A percentile compares a stretch with the other conserved stretches of the same genome.
These are phyloP conservation scores for Dendrobium chrysotoxum DNA, from an alignment of 106 monocot species.

Conservation along the genomic window DNA sequence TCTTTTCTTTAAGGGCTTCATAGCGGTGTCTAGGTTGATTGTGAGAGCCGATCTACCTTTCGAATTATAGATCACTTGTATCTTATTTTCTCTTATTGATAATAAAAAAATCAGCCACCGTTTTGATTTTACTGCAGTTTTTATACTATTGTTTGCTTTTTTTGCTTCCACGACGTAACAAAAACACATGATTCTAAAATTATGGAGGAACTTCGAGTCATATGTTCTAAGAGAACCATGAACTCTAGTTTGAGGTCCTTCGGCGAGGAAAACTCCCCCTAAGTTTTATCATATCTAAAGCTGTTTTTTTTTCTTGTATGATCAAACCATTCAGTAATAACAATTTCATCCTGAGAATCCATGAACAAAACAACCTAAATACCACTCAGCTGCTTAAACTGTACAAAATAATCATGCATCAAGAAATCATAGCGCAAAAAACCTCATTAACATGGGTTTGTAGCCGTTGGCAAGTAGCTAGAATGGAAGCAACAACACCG, in stretches of 20 bases:
- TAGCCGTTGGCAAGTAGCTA: slow-evolving; percentile 73
- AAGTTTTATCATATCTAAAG: not conserved
- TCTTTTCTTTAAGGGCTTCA: no score
- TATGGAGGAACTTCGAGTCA: not conserved
- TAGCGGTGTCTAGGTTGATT: no score
- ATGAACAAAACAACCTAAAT: not conserved
- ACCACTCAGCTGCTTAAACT: not conserved
- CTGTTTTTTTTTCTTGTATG: not conserved
- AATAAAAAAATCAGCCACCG: no score
- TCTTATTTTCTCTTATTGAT: no score
- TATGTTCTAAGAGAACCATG: not conserved
- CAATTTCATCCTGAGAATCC: not conserved
- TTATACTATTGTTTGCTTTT: not conserved
- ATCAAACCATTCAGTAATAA: not conserved
- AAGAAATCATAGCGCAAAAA: not conserved
- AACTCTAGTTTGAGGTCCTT: not conserved
- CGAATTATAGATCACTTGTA: no score
- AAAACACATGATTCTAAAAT: not conserved
- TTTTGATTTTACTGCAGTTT: not conserved
- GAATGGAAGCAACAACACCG: slow-evolving; percentile 78
- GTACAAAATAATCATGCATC: slow-evolving; percentile 3
- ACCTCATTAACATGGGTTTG: slow-evolving; percentile 66
- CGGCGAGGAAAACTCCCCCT: not conserved
- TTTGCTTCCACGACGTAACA: no score
- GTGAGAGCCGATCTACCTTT: no score